Evolutionary conservation across 495 filamentous ascomycete genomes (phyloP).

Genomic region (Cladorrhinum samala): DNA sequence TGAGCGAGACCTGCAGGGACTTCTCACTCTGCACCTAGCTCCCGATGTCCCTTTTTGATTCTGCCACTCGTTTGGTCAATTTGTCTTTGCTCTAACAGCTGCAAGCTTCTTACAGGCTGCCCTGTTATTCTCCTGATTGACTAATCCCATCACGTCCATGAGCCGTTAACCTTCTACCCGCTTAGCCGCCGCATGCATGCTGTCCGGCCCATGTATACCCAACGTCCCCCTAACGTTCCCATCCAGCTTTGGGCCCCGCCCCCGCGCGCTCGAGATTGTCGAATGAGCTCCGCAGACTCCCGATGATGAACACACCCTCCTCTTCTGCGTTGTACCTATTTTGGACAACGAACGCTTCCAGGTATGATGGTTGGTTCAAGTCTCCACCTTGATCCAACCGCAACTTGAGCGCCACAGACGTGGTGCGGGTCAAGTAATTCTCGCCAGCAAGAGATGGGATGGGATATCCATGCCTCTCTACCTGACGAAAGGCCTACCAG

Average conservation of each 20-base stretch:
- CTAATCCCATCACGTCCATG: constrained; percentile 12
- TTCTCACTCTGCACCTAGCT: constrained; percentile 10
- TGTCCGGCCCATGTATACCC: constrained; percentile 19
- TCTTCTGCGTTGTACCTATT: no score
- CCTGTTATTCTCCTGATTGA: constrained; percentile 22
- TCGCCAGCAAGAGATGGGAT: constrained; percentile 8
- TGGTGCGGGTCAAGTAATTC: constrained; percentile 15
- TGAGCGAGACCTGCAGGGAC: constrained; percentile 22
- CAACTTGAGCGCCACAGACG: constrained; percentile 18
- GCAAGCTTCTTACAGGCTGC: constrained; percentile 27
- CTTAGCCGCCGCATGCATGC: constrained; percentile 12
- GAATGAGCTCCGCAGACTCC: background rate
- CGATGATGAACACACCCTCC: no score
- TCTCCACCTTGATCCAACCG: constrained; percentile 12
- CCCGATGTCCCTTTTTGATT: constrained; percentile 8
- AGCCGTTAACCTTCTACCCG: constrained; percentile 20
- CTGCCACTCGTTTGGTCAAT: constrained; percentile 20
- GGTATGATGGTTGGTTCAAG: constrained; percentile 11
- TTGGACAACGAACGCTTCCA: constrained; percentile 10
- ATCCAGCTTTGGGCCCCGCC: no score
- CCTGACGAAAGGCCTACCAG: constrained; percentile 5
- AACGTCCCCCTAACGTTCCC: constrained; percentile 27
- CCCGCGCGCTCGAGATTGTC: constrained; percentile 16
- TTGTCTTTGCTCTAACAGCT: no score
- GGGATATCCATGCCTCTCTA: constrained; percentile 16